phyloP scores from a whole-genome alignment of 2,329 filamentous ascomycete genomes.

The Pestalotiopsis sp. region DNA sequence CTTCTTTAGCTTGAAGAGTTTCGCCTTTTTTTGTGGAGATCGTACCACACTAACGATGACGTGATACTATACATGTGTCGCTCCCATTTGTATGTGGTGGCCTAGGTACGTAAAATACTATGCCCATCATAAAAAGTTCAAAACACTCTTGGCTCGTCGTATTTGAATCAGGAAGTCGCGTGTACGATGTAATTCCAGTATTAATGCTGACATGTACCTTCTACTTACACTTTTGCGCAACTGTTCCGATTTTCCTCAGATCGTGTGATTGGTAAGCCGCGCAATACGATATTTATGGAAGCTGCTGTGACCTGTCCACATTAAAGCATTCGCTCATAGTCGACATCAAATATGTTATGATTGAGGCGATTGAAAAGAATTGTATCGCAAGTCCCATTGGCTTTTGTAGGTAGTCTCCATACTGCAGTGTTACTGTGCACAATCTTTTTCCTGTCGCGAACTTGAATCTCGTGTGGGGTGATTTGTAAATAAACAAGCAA shows the following conservation, averaged over 20 bases:
- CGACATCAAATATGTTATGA: no score
- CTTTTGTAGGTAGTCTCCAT: no score
- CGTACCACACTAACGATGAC: slow-evolving; percentile 7
- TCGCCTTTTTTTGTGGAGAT: slow-evolving; percentile 6
- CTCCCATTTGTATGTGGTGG: not conserved
- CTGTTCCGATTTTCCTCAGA: not conserved
- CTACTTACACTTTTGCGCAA: no score
- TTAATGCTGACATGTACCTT: no score
- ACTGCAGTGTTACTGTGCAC: no score
- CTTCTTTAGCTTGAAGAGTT: not conserved
- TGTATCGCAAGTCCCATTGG: no score
- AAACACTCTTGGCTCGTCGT: not conserved
- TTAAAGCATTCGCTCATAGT: not conserved
- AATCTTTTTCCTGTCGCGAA: no score
- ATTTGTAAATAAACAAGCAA: no score
- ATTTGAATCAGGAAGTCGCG: no score
- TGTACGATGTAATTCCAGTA: no score
- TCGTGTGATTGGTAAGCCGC: not conserved
- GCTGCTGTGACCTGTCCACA: not conserved
- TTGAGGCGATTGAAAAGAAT: no score
- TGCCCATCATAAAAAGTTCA: not conserved
- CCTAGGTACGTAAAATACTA: not conserved
- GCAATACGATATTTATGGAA: not conserved
- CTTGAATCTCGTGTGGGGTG: no score
- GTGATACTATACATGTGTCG: slow-evolving; percentile 7